phyloP scores from a whole-genome alignment of 2,329 filamentous ascomycete species.

The Penicillium sp. region DNA sequence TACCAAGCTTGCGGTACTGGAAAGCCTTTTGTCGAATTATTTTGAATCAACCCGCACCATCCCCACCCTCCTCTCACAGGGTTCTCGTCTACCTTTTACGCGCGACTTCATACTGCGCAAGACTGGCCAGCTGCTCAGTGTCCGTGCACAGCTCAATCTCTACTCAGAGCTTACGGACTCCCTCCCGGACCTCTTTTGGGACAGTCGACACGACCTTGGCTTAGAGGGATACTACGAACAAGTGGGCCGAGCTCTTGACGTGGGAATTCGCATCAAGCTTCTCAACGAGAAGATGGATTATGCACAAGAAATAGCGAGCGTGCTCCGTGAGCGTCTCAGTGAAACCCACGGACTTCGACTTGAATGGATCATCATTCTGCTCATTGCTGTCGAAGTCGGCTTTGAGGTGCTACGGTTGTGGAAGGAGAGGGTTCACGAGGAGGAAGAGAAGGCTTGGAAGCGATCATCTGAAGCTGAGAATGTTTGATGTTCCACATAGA shows the following conservation, averaged over 20 bases:
- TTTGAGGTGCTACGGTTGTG: slow-evolving; percentile 79
- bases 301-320: slow-evolving; percentile 89
- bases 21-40: slow-evolving; percentile 78
- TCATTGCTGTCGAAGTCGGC: slow-evolving; percentile 89
- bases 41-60: slow-evolving; percentile 85
- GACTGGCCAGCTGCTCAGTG: slow-evolving; percentile 85
- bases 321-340: slow-evolving; percentile 82
- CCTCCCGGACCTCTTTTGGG: slow-evolving; percentile 96
- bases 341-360: slow-evolving; percentile 86
- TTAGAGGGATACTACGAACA: slow-evolving; percentile 95
- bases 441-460: slow-evolving; percentile 27
- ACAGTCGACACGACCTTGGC: slow-evolving; percentile 81
- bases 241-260: slow-evolving; percentile 85
- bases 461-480: neutral
- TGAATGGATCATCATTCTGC: slow-evolving; percentile 92
- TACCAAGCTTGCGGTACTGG: slow-evolving; percentile 90
- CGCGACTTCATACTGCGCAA: slow-evolving; percentile 85
- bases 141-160: slow-evolving; percentile 91
- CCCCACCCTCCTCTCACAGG: slow-evolving; percentile 72
- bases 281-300: slow-evolving; percentile 98
- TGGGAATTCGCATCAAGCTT: slow-evolving; percentile 84
- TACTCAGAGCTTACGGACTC: slow-evolving; percentile 96
- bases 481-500: neutral
- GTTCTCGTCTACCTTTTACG: slow-evolving; percentile 63
- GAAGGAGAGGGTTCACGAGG: slow-evolving; percentile 58